Evolutionary conservation across 1,139 yeast species (phyloP).

Genomic region (Taphrina populina): DNA sequence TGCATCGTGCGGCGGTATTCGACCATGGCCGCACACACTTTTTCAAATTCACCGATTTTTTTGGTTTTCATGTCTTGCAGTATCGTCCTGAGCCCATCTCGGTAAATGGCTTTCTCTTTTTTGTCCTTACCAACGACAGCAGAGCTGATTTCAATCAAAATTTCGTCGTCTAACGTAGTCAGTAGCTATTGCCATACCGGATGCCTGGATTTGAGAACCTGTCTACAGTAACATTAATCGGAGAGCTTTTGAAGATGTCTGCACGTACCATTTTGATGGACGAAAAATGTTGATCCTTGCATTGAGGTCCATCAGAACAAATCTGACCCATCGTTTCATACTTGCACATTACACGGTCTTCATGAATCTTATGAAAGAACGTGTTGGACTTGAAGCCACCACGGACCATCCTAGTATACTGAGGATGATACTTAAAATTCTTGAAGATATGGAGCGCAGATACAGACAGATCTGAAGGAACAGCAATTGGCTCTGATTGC

Average conservation of each 20-base stretch:
- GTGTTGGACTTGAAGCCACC: constrained; percentile 11
- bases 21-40: constrained; percentile 17
- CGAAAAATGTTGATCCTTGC: constrained; percentile 22
- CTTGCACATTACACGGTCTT: constrained; percentile 12
- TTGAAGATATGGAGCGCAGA: constrained; percentile 18
- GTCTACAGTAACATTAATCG: background rate
- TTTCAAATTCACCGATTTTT: constrained; percentile 16
- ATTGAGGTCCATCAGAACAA: constrained; percentile 7
- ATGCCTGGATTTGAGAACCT: constrained; percentile 7
- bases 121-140: constrained; percentile 12
- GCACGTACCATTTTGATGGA: constrained; percentile 11
- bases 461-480: background rate
- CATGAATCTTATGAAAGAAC: constrained; percentile 20
- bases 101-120: constrained; percentile 10
- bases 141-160: constrained; percentile 23
- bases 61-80: constrained; percentile 18
- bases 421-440: constrained; percentile 16
- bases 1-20: constrained; percentile 19
- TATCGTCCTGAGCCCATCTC: constrained; percentile 19
- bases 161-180: constrained; percentile 22
- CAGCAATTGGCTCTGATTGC: background rate
- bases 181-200: background rate
- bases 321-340: constrained; percentile 14
- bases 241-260: background rate
- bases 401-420: constrained; percentile 5